phyloP scores from a whole-genome alignment of 495 filamentous ascomycete species.

The Tuber indicum region DNA sequence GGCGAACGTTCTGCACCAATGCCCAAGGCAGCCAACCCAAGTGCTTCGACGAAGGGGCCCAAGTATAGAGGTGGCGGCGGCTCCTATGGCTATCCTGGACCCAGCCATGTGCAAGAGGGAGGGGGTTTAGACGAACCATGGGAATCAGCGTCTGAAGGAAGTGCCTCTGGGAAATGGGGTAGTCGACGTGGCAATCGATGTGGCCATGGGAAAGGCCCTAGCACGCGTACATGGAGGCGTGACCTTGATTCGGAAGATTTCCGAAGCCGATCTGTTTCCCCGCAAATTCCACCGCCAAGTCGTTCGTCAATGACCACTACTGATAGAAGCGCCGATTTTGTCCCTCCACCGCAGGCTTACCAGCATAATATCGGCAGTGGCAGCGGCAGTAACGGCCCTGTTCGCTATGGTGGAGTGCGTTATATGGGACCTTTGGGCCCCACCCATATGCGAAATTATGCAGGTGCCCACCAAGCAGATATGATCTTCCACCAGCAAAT shows the following conservation, averaged over 20 bases:
- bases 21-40: conserved; percentile 24
- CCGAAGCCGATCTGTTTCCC: conserved; percentile 28
- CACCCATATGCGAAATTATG: conserved; percentile 8
- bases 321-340: conserved; percentile 31
- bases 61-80: not conserved
- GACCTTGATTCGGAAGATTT: conserved; percentile 14
- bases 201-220: conserved; percentile 25
- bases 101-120: not conserved
- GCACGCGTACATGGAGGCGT: conserved; percentile 33
- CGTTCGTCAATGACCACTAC: conserved; percentile 36
- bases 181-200: conserved; percentile 14
- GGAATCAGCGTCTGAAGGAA: not conserved
- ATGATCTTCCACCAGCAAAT: conserved; percentile 27
- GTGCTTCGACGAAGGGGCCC: not conserved
- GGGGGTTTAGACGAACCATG: not conserved
- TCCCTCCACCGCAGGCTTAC: conserved; percentile 28
- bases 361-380: conserved; percentile 18
- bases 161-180: not conserved
- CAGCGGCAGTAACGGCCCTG: conserved; percentile 28
- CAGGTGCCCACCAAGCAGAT: conserved; percentile 24
- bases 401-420: conserved; percentile 34
- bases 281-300: conserved; percentile 26
- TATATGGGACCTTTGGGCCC: conserved; percentile 37
- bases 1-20: conserved; percentile 26
- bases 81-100: not conserved